These are phyloP conservation scores for Calycina marina DNA, from an alignment of 2,329 filamentous ascomycete species.

Conservation along the genomic window DNA sequence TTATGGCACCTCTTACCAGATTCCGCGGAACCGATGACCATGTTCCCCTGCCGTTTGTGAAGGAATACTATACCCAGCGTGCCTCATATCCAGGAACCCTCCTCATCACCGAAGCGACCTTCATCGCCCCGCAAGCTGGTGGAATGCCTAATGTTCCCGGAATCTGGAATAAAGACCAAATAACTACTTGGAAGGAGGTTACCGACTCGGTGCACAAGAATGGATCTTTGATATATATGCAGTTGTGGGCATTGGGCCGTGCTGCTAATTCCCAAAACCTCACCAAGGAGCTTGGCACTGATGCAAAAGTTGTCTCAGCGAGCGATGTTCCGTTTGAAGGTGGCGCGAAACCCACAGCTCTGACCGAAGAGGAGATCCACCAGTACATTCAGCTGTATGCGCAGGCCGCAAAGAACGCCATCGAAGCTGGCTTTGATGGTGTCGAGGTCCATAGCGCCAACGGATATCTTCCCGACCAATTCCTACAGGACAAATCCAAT, in stretches of 20 bases:
- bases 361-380: conserved; percentile 26
- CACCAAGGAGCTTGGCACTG: conserved; percentile 13
- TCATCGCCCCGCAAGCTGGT: conserved; percentile 30
- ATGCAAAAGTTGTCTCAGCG: conserved; percentile 10
- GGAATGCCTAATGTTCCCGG: conserved; percentile 37
- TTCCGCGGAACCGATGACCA: conserved; percentile 33
- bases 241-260: conserved; percentile 47
- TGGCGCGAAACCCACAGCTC: conserved; percentile 12
- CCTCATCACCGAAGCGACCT: conserved; percentile 39
- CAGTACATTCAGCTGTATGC: conserved; percentile 24
- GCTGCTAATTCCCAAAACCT: conserved; percentile 11
- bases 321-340: conserved; percentile 15
- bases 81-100: conserved; percentile 35
- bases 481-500: conserved; percentile 30
- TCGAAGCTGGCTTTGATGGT: conserved; percentile 40
- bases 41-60: conserved; percentile 28
- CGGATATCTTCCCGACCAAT: conserved; percentile 23
- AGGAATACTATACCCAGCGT: conserved; percentile 39
- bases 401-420: conserved; percentile 27
- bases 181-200: conserved; percentile 41
- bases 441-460: conserved; percentile 27
- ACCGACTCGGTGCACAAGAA: conserved; percentile 45
- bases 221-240: conserved; percentile 40
- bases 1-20: conserved; percentile 43
- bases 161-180: conserved; percentile 36